Evolutionary conservation across 1,139 yeast genomes (phyloP).

Genomic region (Lodderomyces theae): DNA sequence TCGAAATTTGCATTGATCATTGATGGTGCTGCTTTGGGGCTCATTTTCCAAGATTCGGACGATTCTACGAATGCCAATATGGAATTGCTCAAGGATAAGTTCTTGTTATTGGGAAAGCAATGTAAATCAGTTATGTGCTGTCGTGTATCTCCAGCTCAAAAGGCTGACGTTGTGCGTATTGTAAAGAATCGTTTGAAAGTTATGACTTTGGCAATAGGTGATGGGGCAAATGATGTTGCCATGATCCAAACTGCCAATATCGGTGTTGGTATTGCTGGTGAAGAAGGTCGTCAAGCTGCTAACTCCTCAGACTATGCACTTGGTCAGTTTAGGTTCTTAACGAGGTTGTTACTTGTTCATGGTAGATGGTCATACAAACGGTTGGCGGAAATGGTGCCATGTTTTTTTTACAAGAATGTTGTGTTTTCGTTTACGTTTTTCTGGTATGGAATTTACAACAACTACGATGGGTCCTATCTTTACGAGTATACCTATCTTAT

Average conservation of each 20-base stretch:
- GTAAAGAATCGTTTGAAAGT: conserved; percentile 51
- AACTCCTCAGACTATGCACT: conserved; percentile 69
- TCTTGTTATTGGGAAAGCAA: conserved; percentile 54
- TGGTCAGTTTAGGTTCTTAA: conserved; percentile 58
- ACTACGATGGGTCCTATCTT: conserved; percentile 61
- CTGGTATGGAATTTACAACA: conserved; percentile 58
- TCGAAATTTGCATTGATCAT: conserved; percentile 49
- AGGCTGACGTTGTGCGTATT: conserved; percentile 54
- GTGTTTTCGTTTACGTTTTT: conserved; percentile 59
- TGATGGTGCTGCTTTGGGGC: conserved; percentile 54
- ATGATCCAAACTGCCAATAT: conserved; percentile 68
- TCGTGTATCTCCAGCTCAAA: conserved; percentile 64
- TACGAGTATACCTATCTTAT: conserved; percentile 61
- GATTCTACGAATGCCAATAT: conserved; percentile 21
- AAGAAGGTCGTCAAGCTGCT: conserved; percentile 66
- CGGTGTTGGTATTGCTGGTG: conserved; percentile 68
- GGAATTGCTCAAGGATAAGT: conserved; percentile 32
- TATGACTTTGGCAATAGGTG: conserved; percentile 68
- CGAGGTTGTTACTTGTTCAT: conserved; percentile 55
- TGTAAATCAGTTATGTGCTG: conserved; percentile 63
- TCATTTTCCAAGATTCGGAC: conserved; percentile 32
- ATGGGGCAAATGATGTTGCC: conserved; percentile 68
- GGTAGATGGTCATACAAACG: conserved; percentile 67
- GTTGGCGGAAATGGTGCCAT: conserved; percentile 63
- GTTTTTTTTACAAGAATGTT: conserved; percentile 62